phyloP scores from a whole-genome alignment of 305 asterid genomes.

The Striga hermonthica region DNA sequence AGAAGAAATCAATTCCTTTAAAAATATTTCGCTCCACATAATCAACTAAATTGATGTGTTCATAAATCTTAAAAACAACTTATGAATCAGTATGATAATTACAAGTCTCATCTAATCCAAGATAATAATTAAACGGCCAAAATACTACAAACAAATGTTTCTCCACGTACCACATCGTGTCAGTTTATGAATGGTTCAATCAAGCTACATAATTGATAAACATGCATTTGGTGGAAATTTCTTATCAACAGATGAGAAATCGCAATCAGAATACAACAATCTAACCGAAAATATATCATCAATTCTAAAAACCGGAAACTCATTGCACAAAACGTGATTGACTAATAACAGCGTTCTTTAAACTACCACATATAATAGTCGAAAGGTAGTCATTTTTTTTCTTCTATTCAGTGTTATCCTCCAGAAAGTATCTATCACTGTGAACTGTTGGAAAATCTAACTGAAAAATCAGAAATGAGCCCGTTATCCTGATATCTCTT shows the following conservation, averaged over 20 bases:
- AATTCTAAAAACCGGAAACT: too few species aligned
- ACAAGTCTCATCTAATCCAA: not conserved
- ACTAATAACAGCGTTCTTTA: too few species aligned
- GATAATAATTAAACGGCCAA: not conserved
- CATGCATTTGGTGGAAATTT: not conserved
- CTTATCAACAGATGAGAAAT: not conserved
- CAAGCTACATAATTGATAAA: not conserved
- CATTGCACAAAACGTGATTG: too few species aligned
- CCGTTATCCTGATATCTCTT: too few species aligned
- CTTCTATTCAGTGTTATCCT: too few species aligned
- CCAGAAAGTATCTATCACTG: too few species aligned
- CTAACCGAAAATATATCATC: too few species aligned
- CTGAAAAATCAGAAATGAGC: too few species aligned
- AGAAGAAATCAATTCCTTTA: not conserved
- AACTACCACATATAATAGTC: too few species aligned
- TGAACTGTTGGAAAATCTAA: too few species aligned
- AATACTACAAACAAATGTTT: not conserved
- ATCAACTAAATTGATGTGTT: not conserved
- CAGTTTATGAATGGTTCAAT: not conserved
- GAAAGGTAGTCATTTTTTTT: too few species aligned
- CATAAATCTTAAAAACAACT: not conserved
- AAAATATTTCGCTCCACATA: constrained; percentile 1
- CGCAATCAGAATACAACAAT: not conserved
- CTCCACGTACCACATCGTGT: not conserved
- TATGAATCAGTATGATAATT: not conserved